These are phyloP conservation scores for Fonsecaea monophora DNA, from an alignment of 2,329 filamentous ascomycete species.

Conservation along the genomic window DNA sequence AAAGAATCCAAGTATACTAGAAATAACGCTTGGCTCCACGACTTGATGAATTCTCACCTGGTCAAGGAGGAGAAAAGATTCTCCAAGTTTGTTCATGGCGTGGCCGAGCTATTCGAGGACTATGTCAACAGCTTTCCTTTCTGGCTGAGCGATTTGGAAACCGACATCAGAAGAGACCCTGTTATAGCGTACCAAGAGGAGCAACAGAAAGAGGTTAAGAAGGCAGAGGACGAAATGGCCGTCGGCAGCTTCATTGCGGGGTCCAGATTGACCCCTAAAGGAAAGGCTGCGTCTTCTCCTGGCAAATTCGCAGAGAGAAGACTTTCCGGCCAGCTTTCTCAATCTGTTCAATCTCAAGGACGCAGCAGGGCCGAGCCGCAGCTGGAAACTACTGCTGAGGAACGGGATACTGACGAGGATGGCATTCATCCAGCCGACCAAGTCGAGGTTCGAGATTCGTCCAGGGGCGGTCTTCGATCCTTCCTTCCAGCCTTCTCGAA, in stretches of 20 bases:
- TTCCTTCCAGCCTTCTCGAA: conserved; percentile 84
- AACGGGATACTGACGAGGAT: conserved; percentile 59
- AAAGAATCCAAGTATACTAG: conserved; percentile 69
- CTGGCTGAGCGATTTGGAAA: conserved; percentile 91
- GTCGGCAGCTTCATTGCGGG: conserved; percentile 85
- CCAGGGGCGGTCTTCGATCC: conserved; percentile 67
- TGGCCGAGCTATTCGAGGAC: conserved; percentile 90
- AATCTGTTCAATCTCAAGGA: conserved; percentile 37
- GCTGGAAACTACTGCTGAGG: conserved; percentile 46
- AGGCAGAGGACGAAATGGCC: conserved; percentile 83
- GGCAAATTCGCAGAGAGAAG: conserved; percentile 34
- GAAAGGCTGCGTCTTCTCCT: conserved; percentile 29
- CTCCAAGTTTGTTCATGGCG: conserved; percentile 95
- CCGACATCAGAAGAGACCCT: conserved; percentile 91
- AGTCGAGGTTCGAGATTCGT: conserved; percentile 44
- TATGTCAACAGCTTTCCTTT: conserved; percentile 95
- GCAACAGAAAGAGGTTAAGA: conserved; percentile 79
- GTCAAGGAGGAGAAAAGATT: conserved; percentile 89
- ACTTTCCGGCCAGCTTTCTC: conserved; percentile 38
- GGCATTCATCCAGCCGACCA: conserved; percentile 45
- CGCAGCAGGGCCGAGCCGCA: conserved; percentile 22
- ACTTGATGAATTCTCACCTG: conserved; percentile 90
- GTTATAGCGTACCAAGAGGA: conserved; percentile 90
- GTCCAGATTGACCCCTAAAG: conserved; percentile 38
- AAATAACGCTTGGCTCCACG: conserved; percentile 83